Evolutionary conservation across 1,139 yeast genomes (phyloP), one percentile per base, ranked within the genome.

Genomic region (Kodamaea fungicola): DNA sequence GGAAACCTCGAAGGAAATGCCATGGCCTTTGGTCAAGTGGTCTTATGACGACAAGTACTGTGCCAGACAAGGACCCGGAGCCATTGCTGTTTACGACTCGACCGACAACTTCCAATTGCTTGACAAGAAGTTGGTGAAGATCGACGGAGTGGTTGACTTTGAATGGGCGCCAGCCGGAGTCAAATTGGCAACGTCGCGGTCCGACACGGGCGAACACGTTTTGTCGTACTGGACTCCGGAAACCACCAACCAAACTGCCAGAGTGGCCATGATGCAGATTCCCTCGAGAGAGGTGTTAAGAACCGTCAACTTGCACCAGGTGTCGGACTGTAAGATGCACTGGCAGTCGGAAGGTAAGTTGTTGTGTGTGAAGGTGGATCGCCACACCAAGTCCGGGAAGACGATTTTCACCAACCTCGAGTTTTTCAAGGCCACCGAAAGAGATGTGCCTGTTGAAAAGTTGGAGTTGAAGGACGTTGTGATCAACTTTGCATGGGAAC

Each of bases 21-120:
- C 85, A 48, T 92, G 99, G 99, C 99, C 99, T 35, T 78, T 92
- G 58, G 84, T 94, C 60, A 90, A 89, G 66, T 94, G 98, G 97
- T 88, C 97, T 32, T 75, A 73, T 53, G 95, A 94, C 65, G 96
- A 88, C 64, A 83, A 80, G 64, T 94, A 83, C 71, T 87, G 96
- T 70, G 97, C 97, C 41, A 85, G 98, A 69, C 80, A 87, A 64
- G 92, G 92, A 39, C 96, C 96, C 40, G 94, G 87, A 48, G 97
- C 95, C 39, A 73, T 94, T 51, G 92, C 96, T 35, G 77, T 94
- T 47, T 94, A 90, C 64, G 81, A 80, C 40, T 76, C 88, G 35
- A 80, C 86, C 58, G 74, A 81, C 33, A 30, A 16, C 30, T 81
- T 77, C 69, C 73, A 71, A 49, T 66, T 92, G 47, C 69, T 92